A percentile compares a stretch with the other conserved stretches of the same genome.
These are phyloP conservation scores for Adansonia madagascariensis DNA, from an alignment of 441 rosid species.

Conservation along the genomic window DNA sequence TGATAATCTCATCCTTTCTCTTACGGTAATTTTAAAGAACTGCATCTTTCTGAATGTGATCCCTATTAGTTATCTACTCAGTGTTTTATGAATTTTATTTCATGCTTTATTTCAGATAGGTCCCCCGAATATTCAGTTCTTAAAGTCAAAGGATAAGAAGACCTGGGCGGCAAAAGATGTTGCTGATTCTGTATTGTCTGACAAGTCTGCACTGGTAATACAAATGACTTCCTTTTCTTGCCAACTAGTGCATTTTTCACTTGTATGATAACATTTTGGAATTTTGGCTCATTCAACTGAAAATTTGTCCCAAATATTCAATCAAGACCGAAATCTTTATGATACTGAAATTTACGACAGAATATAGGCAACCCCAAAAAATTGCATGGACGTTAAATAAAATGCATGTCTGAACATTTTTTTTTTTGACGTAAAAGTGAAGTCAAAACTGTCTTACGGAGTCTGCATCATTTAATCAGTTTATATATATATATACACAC, in stretches of 20 bases:
- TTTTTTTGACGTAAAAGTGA: slow-evolving; percentile 5
- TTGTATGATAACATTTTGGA: background rate
- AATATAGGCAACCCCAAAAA: background rate
- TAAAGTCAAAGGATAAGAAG: slow-evolving; percentile 82
- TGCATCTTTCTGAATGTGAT: slow-evolving; percentile 20
- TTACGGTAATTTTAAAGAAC: slow-evolving; percentile 54
- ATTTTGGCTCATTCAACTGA: background rate
- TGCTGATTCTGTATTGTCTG: slow-evolving; percentile 88
- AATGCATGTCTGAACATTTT: background rate
- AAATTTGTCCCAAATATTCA: background rate
- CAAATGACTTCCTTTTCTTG: slow-evolving; percentile 25
- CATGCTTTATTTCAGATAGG: slow-evolving; percentile 75
- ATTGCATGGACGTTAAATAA: background rate
- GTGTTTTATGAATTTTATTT: slow-evolving; percentile 36
- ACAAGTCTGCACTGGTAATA: slow-evolving; percentile 87
- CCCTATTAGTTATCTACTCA: slow-evolving; percentile 16
- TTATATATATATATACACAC: background rate
- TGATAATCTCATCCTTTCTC: slow-evolving; percentile 82
- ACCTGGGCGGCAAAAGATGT: slow-evolving; percentile 84
- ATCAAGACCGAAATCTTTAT: slow-evolving; percentile 1
- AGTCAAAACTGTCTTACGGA: background rate
- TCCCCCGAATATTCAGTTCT: slow-evolving; percentile 73
- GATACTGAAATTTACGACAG: background rate
- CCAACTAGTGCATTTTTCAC: background rate
- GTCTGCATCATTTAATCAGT: slow-evolving; percentile 16